Base-by-base conservation (phyloP, 495 filamentous ascomycete species). In the Collariella sp. region DNA sequence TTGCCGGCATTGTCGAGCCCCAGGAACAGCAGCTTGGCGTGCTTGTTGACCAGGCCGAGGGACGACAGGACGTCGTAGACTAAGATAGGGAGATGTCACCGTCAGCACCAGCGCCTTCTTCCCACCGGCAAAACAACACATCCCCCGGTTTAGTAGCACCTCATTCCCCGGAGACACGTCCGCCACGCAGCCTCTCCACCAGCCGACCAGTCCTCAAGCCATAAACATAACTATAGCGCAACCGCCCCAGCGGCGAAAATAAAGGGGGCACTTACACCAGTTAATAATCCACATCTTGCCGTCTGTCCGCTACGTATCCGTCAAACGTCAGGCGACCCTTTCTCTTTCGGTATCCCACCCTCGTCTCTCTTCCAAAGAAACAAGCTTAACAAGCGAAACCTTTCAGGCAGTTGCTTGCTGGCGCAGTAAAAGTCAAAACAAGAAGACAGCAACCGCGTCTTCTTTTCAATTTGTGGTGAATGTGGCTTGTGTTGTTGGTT, bases 1-100 rank as follows among this genome's bases (percentile, higher is more conserved):
- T 98, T 96, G 70, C 91, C 93, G 44, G 93, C 93, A 79, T 96
- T 96, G 72, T 98, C 93, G 55, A 96, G 84, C 55, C 91, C 89
- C 42, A 96, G 84, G 72, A 94, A 94, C 50, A 95, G 82, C 41
- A 95, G 82, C 79, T 95, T 94, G 58, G 86, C 89, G 69, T 95
- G 88, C 81, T 98, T 97, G 82, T 97, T 97, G 55, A 88, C 76
- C 60, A 98, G 81, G 54, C 94, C 93, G 54, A 97, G 80, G 54
- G 82, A 86, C 57, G 94, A 83, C 60, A 98, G 83, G 52, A 95
- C 73, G 76, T 97, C 91, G 77, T 83, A 96, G 74, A 96, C 93
- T 97, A 61, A 46, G 11, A 33, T 7, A 40, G 44, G 50, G 24
- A 46, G 42, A n/a, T 54, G 49, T 48, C 26, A 51, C 49, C 24